phyloP scores from a whole-genome alignment of 257 asterid genomes.

The Jasminum sambac region DNA sequence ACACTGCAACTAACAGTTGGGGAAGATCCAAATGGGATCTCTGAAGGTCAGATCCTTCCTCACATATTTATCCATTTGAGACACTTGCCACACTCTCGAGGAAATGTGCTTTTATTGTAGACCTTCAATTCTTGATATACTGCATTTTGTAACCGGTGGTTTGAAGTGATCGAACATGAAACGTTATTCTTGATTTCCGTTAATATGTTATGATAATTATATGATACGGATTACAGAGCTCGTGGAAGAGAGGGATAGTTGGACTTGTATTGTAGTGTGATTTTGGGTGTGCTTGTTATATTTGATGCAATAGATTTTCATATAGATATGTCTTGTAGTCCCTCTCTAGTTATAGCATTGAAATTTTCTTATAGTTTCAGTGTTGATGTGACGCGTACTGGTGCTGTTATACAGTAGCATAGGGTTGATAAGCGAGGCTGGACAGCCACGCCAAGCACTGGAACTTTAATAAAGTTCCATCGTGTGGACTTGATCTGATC shows the following conservation, averaged over 20 bases:
- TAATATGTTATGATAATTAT: background rate
- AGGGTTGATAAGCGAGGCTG: too few relatives aligned
- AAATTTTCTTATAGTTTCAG: too few relatives aligned
- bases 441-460: too few relatives aligned
- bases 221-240: background rate
- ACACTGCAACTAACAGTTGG: background rate
- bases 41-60: background rate
- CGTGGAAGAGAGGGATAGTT: background rate
- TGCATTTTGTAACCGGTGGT: background rate
- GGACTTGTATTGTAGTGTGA: too few relatives aligned
- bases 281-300: background rate
- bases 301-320: background rate
- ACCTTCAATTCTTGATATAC: background rate
- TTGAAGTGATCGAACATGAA: background rate
- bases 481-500: too few relatives aligned
- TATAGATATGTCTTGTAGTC: too few relatives aligned
- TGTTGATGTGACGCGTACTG: too few relatives aligned
- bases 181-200: background rate
- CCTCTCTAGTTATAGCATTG: too few relatives aligned
- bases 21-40: background rate
- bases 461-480: too few relatives aligned
- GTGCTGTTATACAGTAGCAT: too few relatives aligned
- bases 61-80: background rate
- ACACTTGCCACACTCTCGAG: background rate
- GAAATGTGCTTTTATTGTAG: background rate